These are phyloP conservation scores for Phytophthora pseudosyringae DNA, from an alignment of 352 stramenopile genomes.

Conservation along the genomic window DNA sequence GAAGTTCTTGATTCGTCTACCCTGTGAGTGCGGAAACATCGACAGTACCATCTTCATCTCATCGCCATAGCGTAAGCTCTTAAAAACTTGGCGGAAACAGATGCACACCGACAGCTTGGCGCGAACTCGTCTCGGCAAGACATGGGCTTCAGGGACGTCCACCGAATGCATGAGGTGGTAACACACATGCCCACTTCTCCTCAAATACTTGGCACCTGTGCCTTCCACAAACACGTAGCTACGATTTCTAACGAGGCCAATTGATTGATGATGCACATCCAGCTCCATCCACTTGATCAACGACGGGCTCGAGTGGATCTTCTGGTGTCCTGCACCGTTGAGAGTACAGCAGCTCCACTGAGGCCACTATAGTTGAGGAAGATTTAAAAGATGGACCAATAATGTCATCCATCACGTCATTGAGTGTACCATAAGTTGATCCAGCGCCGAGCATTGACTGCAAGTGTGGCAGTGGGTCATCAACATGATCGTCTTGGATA, in stretches of 20 bases:
- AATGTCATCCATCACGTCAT: conserved; percentile 42
- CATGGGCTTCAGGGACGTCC: conserved; percentile 39
- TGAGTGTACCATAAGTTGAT: conserved; percentile 27
- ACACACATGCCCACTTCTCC: conserved; percentile 37
- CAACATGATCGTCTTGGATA: too few species aligned
- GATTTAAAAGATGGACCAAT: conserved; percentile 13
- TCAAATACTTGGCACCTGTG: conserved; percentile 42
- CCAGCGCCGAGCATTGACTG: conserved; percentile 33
- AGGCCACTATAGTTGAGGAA: conserved; percentile 24
- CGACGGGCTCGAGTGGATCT: conserved; percentile 40
- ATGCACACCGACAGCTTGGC: conserved; percentile 42
- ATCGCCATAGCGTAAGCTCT: too few species aligned
- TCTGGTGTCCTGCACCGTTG: conserved; percentile 35
- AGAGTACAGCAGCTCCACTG: conserved; percentile 41
- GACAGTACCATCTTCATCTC: too few species aligned
- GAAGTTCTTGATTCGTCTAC: too few species aligned
- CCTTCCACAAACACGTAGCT: conserved; percentile 57
- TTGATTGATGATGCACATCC: conserved; percentile 38
- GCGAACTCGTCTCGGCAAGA: conserved; percentile 34
- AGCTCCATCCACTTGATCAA: conserved; percentile 44
- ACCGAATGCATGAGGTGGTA: conserved; percentile 69
- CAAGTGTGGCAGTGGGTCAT: neutral
- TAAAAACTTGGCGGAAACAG: conserved; percentile 44
- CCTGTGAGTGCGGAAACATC: too few species aligned
- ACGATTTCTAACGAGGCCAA: conserved; percentile 42